Evolutionary conservation across 202 grass and related monocot genomes (phyloP).

Genomic region (Cymbopogon flexuosus): DNA sequence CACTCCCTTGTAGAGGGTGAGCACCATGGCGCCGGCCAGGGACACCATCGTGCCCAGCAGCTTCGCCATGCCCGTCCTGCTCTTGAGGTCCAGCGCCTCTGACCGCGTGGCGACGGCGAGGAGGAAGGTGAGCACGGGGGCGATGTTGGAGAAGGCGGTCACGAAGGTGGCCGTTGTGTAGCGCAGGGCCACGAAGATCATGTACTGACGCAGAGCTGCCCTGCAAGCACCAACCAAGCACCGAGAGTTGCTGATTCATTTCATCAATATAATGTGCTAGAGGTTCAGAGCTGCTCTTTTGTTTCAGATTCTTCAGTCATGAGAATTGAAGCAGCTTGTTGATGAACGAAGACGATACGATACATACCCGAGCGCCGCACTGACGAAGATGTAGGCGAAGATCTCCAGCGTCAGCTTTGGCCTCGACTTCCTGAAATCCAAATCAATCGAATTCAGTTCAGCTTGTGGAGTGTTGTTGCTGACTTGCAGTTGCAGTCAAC

Average conservation of each 20-base stretch:
- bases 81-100: constrained; percentile 49
- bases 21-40: constrained; percentile 58
- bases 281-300: neutral
- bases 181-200: constrained; percentile 65
- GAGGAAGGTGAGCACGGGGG: constrained; percentile 78
- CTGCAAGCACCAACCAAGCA: constrained; percentile 24
- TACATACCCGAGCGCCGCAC: constrained; percentile 66
- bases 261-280: no score
- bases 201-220: constrained; percentile 76
- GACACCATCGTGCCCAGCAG: constrained; percentile 57
- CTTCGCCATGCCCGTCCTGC: constrained; percentile 56
- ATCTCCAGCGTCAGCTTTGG: constrained; percentile 81
- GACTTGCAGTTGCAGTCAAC: neutral
- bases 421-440: constrained; percentile 55
- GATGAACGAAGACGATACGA: neutral
- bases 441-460: neutral
- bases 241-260: no score
- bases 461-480: neutral
- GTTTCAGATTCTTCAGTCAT: neutral
- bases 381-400: constrained; percentile 67
- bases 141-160: constrained; percentile 84
- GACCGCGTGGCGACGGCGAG: constrained; percentile 54
- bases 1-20: constrained; percentile 67
- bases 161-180: constrained; percentile 88
- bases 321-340: neutral